A percentile compares a stretch with the other conserved stretches of the same genome.
Conservation (phyloP, 2,329 filamentous ascomycete species). For the Claviceps monticola region DNA sequence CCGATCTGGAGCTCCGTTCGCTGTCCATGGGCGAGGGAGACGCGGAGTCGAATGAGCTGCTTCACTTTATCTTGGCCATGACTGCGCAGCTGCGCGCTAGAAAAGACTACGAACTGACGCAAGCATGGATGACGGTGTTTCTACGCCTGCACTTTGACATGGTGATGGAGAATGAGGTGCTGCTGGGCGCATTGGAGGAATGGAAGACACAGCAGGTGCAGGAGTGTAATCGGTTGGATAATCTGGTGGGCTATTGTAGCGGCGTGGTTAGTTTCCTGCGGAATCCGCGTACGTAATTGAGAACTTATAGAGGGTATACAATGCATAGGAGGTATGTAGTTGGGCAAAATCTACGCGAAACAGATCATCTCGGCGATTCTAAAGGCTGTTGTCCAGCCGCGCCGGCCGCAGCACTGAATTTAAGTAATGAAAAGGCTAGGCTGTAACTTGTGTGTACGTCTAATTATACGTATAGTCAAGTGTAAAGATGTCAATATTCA, state of each 20-base stretch:
- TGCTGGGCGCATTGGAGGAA: constrained; percentile 46
- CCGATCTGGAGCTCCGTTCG: constrained; percentile 83
- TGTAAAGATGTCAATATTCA: no score
- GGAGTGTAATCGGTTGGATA: constrained; percentile 58
- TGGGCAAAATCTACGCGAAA: no score
- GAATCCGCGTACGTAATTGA: constrained; percentile 27
- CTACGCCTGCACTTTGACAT: constrained; percentile 59
- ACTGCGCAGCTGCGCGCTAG: constrained; percentile 54
- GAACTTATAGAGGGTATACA: neutral
- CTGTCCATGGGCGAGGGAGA: constrained; percentile 37
- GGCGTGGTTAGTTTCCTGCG: constrained; percentile 76
- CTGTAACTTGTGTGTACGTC: no score
- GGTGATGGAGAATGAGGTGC: constrained; percentile 33
- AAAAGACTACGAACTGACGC: constrained; percentile 82
- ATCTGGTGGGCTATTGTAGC: constrained; percentile 72
- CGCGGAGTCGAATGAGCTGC: constrained; percentile 51
- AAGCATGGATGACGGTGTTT: constrained; percentile 97
- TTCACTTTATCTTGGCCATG: constrained; percentile 68
- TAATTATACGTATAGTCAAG: no score
- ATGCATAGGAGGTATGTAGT: neutral
- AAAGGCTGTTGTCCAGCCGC: no score
- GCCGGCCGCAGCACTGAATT: no score
- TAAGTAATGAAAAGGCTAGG: no score
- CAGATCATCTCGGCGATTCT: no score
- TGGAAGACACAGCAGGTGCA: constrained; percentile 63